phyloP scores from a whole-genome alignment of 305 asterid genomes.

The Fraxinus floribunda region DNA sequence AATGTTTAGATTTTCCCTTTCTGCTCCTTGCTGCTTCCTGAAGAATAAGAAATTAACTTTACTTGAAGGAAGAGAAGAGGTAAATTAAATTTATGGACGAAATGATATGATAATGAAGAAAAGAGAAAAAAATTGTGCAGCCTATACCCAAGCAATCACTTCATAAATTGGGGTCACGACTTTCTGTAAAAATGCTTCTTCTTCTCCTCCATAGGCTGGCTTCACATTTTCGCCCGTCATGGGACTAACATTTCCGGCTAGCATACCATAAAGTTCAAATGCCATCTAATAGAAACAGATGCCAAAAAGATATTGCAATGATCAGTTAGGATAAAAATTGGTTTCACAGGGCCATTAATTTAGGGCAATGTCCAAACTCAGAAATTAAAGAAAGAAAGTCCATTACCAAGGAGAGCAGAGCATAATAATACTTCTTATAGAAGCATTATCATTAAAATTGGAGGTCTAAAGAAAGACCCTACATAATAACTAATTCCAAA shows the following conservation, averaged over 20 bases:
- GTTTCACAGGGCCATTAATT: background rate
- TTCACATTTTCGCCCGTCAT: conserved; percentile 97
- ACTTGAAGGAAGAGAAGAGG: conserved; percentile 10
- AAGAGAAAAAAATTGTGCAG: background rate
- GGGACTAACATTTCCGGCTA: conserved; percentile 97
- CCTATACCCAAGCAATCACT: conserved; percentile 80
- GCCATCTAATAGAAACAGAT: conserved; percentile 66
- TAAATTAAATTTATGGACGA: background rate
- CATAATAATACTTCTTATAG: background rate
- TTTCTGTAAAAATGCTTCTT: conserved; percentile 83
- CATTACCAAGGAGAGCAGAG: conserved; percentile 9
- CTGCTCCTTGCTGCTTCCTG: conserved; percentile 95
- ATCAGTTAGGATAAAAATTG: conserved; percentile 7
- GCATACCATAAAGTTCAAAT: conserved; percentile 96
- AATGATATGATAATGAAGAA: background rate
- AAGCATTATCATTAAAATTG: background rate
- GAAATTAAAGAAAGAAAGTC: background rate
- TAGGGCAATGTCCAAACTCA: conserved; percentile 10
- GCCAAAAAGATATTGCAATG: background rate
- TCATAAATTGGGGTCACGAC: conserved; percentile 95
- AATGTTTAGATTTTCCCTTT: conserved; percentile 81
- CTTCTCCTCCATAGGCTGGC: conserved; percentile 99
- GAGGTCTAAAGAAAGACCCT: conserved; percentile 6
- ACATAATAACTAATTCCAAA: conserved; percentile 2
- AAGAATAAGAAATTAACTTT: conserved; percentile 19